A percentile compares a stretch with the other conserved stretches of the same genome.
phyloP scores from a whole-genome alignment of 768 basidiomycete genomes.

The Lanmaoa pseudosensibilis region DNA sequence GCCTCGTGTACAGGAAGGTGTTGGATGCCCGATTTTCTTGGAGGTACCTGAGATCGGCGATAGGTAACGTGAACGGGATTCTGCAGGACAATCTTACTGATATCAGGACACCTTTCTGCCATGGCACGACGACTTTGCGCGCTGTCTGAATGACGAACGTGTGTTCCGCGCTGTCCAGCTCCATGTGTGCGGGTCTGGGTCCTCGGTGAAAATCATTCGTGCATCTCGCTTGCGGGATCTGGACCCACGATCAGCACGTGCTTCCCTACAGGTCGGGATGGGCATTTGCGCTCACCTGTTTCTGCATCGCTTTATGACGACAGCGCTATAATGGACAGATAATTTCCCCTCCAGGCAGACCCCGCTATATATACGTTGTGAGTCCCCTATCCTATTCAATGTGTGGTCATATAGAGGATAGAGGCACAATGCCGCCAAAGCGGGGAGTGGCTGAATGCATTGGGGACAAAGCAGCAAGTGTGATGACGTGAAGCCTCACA shows the following conservation, averaged over 20 bases:
- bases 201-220: constrained; percentile 14
- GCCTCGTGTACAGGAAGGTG: constrained; percentile 22
- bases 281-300: constrained; percentile 16
- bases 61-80: constrained; percentile 7
- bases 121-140: constrained; percentile 17
- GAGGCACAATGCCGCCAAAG: constrained; percentile 19
- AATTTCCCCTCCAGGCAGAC: constrained; percentile 6
- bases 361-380: constrained; percentile 17
- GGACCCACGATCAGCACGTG: constrained; percentile 26
- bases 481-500: constrained; percentile 14
- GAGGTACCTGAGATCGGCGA: constrained; percentile 27
- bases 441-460: constrained; percentile 12
- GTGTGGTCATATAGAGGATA: constrained; percentile 1
- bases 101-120: constrained; percentile 24
- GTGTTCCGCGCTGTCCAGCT: constrained; percentile 7
- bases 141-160: constrained; percentile 28
- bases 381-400: constrained; percentile 4
- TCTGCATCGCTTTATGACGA: constrained; percentile 21
- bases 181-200: constrained; percentile 1
- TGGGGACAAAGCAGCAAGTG: constrained; percentile 19
- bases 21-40: constrained; percentile 13
- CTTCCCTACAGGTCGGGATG: constrained; percentile 19
- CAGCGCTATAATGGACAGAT: constrained; percentile 14
- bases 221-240: constrained; percentile 19
- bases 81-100: constrained; percentile 11